Evolutionary conservation across 495 filamentous ascomycete species (phyloP).

Genomic region (Chaetomium fimeti): DNA sequence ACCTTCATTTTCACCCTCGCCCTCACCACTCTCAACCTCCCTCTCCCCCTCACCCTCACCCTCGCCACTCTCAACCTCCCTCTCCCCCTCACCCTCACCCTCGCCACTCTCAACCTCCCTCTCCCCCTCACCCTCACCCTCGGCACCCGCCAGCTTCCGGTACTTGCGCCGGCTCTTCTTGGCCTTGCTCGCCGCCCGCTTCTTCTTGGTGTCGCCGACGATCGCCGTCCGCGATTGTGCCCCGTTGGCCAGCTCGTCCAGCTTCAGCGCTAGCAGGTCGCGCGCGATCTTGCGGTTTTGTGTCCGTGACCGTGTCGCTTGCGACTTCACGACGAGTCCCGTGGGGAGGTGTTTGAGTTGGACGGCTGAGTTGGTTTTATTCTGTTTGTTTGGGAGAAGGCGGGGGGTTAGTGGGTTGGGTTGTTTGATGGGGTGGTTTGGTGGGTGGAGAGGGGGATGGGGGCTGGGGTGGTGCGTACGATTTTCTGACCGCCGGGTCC

Average conservation of each 20-base stretch:
- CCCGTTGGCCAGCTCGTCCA: conserved; percentile 64
- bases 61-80: conserved; percentile 43
- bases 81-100: background rate
- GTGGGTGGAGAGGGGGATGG: conserved; percentile 10
- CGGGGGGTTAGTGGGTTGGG: background rate
- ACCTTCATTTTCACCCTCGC: background rate
- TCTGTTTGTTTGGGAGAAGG: conserved; percentile 48
- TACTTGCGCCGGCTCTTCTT: conserved; percentile 54
- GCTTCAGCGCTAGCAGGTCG: conserved; percentile 67
- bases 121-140: conserved; percentile 13
- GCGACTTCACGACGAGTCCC: conserved; percentile 85
- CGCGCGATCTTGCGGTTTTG: conserved; percentile 91
- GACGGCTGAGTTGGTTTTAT: conserved; percentile 95
- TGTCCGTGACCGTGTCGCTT: conserved; percentile 79
- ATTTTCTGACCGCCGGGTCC: conserved; percentile 98
- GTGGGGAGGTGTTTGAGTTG: conserved; percentile 89
- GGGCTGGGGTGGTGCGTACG: conserved; percentile 36
- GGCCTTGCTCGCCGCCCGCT: conserved; percentile 48
- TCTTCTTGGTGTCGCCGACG: conserved; percentile 45
- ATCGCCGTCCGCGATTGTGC: conserved; percentile 45
- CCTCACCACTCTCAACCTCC: background rate
- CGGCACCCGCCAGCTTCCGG: conserved; percentile 46
- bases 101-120: background rate
- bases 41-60: conserved; percentile 6
- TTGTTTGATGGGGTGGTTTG: background rate